Percentiles rank a stretch among this genome's conserved stretches.
These are phyloP conservation scores for Citrus unshiu DNA, from an alignment of 345 rosid genomes.

Conservation along the genomic window DNA sequence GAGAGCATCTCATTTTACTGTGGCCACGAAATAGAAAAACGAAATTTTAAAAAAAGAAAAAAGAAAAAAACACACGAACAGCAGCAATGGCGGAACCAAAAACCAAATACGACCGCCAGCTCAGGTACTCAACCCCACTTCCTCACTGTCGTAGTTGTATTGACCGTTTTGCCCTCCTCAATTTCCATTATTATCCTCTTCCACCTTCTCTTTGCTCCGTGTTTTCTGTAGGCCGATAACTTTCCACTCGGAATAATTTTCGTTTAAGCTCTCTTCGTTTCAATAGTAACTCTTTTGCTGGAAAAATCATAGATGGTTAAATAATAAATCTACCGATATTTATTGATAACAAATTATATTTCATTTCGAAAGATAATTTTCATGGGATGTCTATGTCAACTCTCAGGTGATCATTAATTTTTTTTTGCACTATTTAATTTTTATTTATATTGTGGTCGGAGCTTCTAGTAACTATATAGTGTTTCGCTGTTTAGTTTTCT, in stretches of 20 bases:
- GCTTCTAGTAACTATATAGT: not conserved
- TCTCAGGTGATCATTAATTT: no score
- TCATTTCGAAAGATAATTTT: not conserved
- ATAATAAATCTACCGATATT: not conserved
- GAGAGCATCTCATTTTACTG: not conserved
- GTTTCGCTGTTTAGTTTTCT: not conserved
- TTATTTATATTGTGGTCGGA: not conserved
- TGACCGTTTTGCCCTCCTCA: not conserved
- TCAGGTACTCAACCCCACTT: slow-evolving; percentile 47
- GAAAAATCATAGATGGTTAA: not conserved
- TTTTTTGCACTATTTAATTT: not conserved
- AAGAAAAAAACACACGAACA: not conserved
- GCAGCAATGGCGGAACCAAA: slow-evolving; percentile 72
- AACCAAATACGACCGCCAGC: slow-evolving; percentile 94
- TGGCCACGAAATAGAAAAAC: not conserved
- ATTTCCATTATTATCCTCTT: not conserved
- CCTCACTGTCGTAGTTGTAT: not conserved
- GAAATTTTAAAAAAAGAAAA: not conserved
- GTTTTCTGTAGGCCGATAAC: not conserved
- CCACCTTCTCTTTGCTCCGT: not conserved
- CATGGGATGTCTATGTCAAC: not conserved
- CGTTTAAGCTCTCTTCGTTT: not conserved
- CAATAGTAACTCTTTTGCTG: not conserved
- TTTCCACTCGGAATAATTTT: not conserved
- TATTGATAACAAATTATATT: not conserved